Evolutionary conservation across 2,329 filamentous ascomycete genomes (phyloP).

Genomic region (Pseudocercospora fuligena): DNA sequence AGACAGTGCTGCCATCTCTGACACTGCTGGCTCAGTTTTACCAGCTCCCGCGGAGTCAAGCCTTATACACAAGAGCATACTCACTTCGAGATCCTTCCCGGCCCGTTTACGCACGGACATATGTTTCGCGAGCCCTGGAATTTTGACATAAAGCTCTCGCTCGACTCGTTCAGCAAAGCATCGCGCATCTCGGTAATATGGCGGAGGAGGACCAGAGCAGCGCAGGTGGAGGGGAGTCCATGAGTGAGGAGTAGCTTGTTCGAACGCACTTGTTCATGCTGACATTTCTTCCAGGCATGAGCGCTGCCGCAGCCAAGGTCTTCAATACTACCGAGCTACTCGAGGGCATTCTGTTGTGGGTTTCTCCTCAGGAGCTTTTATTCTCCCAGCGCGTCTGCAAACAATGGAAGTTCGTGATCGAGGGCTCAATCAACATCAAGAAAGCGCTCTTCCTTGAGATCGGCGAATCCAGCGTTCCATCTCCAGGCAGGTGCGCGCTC

Average conservation of each 20-base stretch:
- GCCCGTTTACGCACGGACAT: background rate
- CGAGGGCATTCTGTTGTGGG: no score
- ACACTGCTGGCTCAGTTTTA: no score
- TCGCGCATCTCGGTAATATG: background rate
- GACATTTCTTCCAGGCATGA: background rate
- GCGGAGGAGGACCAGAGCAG: background rate
- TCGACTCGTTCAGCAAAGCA: background rate
- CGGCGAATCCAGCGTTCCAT: background rate
- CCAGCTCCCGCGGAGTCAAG: no score
- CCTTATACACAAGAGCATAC: no score
- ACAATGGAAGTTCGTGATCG: background rate
- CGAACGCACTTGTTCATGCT: background rate
- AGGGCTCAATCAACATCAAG: background rate
- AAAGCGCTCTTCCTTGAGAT: background rate
- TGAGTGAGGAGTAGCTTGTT: background rate
- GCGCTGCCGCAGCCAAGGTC: background rate
- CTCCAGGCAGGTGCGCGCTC: background rate
- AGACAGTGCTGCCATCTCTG: no score
- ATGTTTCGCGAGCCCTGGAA: background rate
- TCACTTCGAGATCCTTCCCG: background rate
- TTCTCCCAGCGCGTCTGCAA: background rate
- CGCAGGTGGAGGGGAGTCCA: background rate
- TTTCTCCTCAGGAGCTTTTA: background rate
- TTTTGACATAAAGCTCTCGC: background rate
- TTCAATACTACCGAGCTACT: conserved; percentile 10